Evolutionary conservation across 495 filamentous ascomycete genomes (phyloP), one percentile per base, ranked within the genome.

Genomic region (Penicillium turbatum): DNA sequence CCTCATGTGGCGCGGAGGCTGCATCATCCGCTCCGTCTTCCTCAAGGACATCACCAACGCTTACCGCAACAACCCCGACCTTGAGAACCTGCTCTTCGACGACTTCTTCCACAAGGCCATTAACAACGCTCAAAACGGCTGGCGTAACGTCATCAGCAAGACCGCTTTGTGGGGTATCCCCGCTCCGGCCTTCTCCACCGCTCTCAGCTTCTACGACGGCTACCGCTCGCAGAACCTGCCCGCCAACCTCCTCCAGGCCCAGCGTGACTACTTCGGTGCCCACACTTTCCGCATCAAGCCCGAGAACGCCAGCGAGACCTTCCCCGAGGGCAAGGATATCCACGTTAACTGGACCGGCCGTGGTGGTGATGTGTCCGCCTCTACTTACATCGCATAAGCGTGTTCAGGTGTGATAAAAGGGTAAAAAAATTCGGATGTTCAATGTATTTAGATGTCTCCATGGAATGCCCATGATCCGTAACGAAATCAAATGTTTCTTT

Each of bases 21-120:
- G 93, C 85, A 98, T 98, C 70, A 98, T 98, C 77, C 93, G 93
- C 74, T 97, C 95, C 57, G 93, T 98, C 69, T 98, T 98, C 90
- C 79, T 98, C 55, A 97, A 97, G 82, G 92, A 98, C 71, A 98
- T 98, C 78, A 98, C 95, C 57, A 85, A 85, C 51, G 93, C 93
- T 41, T 98, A 97, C 83, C 91, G 93, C 74, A 84, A 82, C 43
- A 84, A 97, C 79, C 88, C 91, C 44, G 89, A 98, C 53, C 86
- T 98, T 41, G 90, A 98, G 85, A 98, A 98, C 79, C 80, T 98
- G 53, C 80, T 98, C 59, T 98, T 97, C 74, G 88, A 96, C 68
- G 89, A 95, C 68, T 98, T 98, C 84, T 98, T 98, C 86, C 96
- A 93, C 80, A 87, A 89, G 76, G 93, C 93, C 61, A 97, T 98